Percentiles rank a stretch among this genome's conserved stretches.
Evolutionary conservation across 352 stramenopile genomes (phyloP).

Genomic region (Phytophthora foliorum): DNA sequence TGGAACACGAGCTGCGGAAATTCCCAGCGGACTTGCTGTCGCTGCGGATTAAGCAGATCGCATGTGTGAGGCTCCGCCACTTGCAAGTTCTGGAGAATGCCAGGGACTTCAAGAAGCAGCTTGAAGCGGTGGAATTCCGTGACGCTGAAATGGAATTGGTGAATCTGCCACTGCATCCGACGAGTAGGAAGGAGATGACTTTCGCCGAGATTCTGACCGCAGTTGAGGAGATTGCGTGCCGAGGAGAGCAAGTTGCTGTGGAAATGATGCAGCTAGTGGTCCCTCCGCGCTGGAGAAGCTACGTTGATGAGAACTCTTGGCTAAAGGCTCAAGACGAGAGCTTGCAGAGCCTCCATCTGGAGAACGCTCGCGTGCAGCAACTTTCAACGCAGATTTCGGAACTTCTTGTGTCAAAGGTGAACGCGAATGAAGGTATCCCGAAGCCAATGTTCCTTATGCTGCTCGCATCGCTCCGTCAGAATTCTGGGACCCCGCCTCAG

Average conservation of each 20-base stretch:
- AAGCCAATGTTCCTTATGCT: constrained; percentile 58
- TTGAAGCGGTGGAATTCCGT: constrained; percentile 52
- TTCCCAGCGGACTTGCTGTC: constrained; percentile 47
- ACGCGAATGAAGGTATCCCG: constrained; percentile 58
- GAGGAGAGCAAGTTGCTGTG: constrained; percentile 60
- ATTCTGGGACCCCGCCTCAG: constrained; percentile 37
- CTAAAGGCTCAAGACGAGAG: constrained; percentile 53
- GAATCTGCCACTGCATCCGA: constrained; percentile 45
- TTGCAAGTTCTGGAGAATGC: constrained; percentile 53
- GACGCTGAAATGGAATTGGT: constrained; percentile 50
- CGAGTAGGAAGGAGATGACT: constrained; percentile 61
- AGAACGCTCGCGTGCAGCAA: constrained; percentile 55
- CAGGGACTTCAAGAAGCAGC: constrained; percentile 41
- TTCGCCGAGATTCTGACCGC: constrained; percentile 64
- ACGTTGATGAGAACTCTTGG: constrained; percentile 51
- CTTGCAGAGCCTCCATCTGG: constrained; percentile 48
- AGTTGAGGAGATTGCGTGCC: constrained; percentile 65
- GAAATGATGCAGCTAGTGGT: constrained; percentile 63
- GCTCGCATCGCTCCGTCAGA: constrained; percentile 61
- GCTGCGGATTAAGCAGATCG: constrained; percentile 58
- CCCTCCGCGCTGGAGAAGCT: constrained; percentile 50
- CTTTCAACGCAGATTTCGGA: constrained; percentile 55
- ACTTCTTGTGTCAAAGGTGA: constrained; percentile 57
- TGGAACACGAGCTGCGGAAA: constrained; percentile 45
- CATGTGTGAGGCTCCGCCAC: constrained; percentile 55